phyloP scores from a whole-genome alignment of 2,329 filamentous ascomycete genomes.

The Apiospora malaysiana region DNA sequence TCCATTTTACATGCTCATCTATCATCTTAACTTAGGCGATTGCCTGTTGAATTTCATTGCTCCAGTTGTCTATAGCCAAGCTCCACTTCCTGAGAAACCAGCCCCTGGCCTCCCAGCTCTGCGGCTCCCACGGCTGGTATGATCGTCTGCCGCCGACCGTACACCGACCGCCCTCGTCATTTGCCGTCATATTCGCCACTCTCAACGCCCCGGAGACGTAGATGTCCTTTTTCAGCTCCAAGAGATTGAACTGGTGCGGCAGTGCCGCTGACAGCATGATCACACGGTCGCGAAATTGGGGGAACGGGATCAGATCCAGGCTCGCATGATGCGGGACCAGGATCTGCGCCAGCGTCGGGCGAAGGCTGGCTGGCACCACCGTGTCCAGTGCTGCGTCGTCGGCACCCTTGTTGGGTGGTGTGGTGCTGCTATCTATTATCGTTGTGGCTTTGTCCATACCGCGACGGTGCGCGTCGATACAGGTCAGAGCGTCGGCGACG shows the following conservation, averaged over 20 bases:
- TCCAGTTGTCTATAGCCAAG: conserved; percentile 16
- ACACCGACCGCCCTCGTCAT: not conserved
- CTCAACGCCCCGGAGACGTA: conserved; percentile 37
- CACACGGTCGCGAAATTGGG: conserved; percentile 38
- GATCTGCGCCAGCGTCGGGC: conserved; percentile 45
- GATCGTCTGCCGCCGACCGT: conserved; percentile 12
- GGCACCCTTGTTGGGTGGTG: conserved; percentile 7
- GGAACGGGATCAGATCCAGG: conserved; percentile 44
- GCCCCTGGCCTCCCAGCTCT: conserved; percentile 31
- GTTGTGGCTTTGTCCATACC: not conserved
- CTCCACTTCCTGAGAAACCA: conserved; percentile 31
- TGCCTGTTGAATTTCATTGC: not conserved
- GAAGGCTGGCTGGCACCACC: conserved; percentile 39
- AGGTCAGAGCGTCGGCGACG: conserved; percentile 27
- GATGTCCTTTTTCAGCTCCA: conserved; percentile 46
- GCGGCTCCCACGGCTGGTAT: conserved; percentile 42
- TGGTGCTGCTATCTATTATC: no score
- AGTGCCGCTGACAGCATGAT: conserved; percentile 39
- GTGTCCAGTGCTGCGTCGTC: conserved; percentile 24
- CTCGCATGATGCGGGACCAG: conserved; percentile 44
- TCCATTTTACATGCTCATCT: not conserved
- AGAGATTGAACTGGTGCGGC: conserved; percentile 39
- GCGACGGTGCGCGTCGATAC: not conserved
- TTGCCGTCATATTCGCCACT: conserved; percentile 27
- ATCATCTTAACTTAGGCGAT: not conserved